These are phyloP conservation scores for Neonectria coccinea DNA, from an alignment of 2,329 filamentous ascomycete species.

Conservation along the genomic window DNA sequence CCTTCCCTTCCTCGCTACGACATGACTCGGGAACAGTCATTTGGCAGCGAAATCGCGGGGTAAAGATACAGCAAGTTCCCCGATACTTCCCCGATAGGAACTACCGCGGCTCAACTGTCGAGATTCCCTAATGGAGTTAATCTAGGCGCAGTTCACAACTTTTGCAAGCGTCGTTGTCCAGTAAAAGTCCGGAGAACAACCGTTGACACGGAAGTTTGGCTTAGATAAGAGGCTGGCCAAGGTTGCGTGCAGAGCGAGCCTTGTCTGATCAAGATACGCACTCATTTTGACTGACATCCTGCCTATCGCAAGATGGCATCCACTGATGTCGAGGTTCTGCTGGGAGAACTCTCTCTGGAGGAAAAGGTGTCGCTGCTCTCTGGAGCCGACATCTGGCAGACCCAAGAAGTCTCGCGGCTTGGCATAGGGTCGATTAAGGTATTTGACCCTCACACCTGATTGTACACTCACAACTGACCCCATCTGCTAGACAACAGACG, in stretches of 20 bases:
- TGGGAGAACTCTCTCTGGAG: slow-evolving; percentile 18
- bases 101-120: background rate
- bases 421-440: slow-evolving; percentile 30
- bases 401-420: slow-evolving; percentile 21
- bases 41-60: background rate
- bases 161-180: background rate
- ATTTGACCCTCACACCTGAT: background rate
- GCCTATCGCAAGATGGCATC: background rate
- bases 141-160: background rate
- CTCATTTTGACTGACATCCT: background rate
- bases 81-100: background rate
- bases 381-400: slow-evolving; percentile 27
- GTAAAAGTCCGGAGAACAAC: background rate
- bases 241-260: background rate
- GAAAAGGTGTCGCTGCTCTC: slow-evolving; percentile 25
- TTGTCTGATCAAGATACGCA: background rate
- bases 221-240: background rate
- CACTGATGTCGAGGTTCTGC: background rate
- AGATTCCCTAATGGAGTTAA: background rate
- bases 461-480: background rate
- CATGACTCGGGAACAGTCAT: background rate
- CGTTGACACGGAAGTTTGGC: background rate
- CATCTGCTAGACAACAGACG: slow-evolving; percentile 20
- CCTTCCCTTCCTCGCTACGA: background rate
- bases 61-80: too few species aligned